Base-by-base conservation (phyloP, 2,329 filamentous ascomycete species). In the Penicillium griseofulvum region DNA sequence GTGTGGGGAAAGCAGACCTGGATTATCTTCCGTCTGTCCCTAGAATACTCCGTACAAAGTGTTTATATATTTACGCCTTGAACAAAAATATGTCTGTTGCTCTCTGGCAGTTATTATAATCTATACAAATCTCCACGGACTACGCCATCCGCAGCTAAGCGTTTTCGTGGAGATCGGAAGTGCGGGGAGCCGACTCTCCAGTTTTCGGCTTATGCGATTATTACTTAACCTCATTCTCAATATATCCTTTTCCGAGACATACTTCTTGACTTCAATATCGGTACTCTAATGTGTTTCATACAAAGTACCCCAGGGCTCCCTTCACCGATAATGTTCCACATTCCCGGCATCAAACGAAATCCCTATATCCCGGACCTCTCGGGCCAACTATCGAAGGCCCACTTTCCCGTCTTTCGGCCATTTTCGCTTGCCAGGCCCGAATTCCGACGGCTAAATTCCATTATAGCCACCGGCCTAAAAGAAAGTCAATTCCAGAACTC, bases 161-260 rank as follows among this genome's bases (percentile, higher is more conserved):
- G 5, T 24, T 31, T 53, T 46, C 12, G 24, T 52, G 49, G 31
- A 22, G 26, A 39, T n/a, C 17, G 7, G 14, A 6, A 54, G 45
- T 49, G 45, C 51, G 45, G 51, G 45, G 29, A 14, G 44, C 14
- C 36, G 45, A 38, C 16, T 28, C 38, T 31, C 22, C 10, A 38
- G 36, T 26, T 16, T 12, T 37, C 31, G 14, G 44, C 24, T 29
- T 54, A 38, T 31, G 45, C 31, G 45, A 54, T 54, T 49, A 49
- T n/a, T n/a, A n/a, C n/a, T n/a, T n/a, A n/a, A n/a, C 31, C 14
- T 4, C 31, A 31, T 31, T 14, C 29, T 31, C 29, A 2, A 10
- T 9, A 11, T 31, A 6, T 14, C 14, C 11, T 31, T 31, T 31
- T 31, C 11, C 22, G 22, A 11, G 11, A 10, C 10, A 31, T 12